Percentiles rank a stretch among this genome's conserved stretches.
Conservation (phyloP, 1,284 basidiomycete genomes). For the Golubevia pallescens region DNA sequence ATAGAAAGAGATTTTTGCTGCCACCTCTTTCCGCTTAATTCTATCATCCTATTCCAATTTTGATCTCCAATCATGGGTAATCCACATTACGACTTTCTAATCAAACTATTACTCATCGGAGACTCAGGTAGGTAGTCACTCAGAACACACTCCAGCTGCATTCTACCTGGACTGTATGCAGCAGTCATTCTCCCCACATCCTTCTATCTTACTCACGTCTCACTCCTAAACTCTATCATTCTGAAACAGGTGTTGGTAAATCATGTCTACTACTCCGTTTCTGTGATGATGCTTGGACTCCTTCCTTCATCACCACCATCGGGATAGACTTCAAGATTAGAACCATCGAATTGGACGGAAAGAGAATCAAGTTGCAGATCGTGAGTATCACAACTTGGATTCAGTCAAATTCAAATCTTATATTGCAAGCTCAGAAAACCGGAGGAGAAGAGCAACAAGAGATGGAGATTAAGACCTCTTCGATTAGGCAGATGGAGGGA, state of each 20-base stretch:
- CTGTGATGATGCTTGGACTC: constrained; percentile 99
- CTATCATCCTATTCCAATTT: background rate
- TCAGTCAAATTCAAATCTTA: too few species aligned
- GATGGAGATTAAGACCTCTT: too few species aligned
- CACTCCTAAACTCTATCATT: background rate
- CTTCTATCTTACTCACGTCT: background rate
- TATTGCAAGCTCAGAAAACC: too few species aligned
- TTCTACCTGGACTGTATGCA: too few species aligned
- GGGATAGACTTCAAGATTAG: constrained; percentile 92
- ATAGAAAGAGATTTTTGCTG: background rate
- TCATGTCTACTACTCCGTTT: constrained; percentile 97
- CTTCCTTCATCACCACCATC: constrained; percentile 99
- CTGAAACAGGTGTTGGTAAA: constrained; percentile 76
- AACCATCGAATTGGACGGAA: constrained; percentile 93
- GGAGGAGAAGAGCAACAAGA: too few species aligned
- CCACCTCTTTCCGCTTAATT: background rate
- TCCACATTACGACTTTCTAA: constrained; percentile 57
- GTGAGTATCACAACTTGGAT: too few species aligned
- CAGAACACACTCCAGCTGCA: background rate
- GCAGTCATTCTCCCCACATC: too few species aligned
- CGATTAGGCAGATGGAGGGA: too few species aligned
- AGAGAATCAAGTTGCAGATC: constrained; percentile 94
- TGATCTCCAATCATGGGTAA: constrained; percentile 40
- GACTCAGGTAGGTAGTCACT: constrained; percentile 14
- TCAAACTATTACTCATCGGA: constrained; percentile 59